Percentiles rank a stretch among this genome's conserved stretches.
These are phyloP conservation scores for Russula lepida DNA, from an alignment of 768 basidiomycete species.

Conservation along the genomic window DNA sequence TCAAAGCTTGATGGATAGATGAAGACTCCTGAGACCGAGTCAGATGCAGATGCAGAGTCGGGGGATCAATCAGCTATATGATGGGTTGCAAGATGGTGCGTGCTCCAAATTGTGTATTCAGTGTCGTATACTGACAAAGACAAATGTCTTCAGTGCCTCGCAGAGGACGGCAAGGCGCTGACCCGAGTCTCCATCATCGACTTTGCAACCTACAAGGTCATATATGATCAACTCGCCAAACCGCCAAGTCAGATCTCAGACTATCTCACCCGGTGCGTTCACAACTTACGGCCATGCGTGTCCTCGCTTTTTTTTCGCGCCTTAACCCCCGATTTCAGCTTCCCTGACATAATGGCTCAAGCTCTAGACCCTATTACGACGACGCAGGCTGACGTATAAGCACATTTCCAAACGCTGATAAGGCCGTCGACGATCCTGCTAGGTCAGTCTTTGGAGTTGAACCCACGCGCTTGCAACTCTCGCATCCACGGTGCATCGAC, in stretches of 20 bases:
- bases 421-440: slow-evolving; percentile 69
- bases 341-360: slow-evolving; percentile 49
- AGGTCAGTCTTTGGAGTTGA: slow-evolving; percentile 94
- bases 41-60: slow-evolving; percentile 28
- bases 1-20: slow-evolving; percentile 65
- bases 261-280: slow-evolving; percentile 36
- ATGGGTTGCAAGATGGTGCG: slow-evolving; percentile 97
- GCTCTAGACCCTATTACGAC: no score
- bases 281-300: no score
- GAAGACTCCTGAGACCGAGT: slow-evolving; percentile 56
- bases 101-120: background rate
- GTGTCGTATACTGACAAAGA: background rate
- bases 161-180: no score
- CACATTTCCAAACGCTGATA: slow-evolving; percentile 39
- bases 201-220: slow-evolving; percentile 56
- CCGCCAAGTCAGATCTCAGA: slow-evolving; percentile 75
- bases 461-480: slow-evolving; percentile 78
- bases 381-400: no score
- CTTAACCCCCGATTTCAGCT: no score
- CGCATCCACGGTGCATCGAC: slow-evolving; percentile 84
- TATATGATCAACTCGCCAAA: slow-evolving; percentile 88
- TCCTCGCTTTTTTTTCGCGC: no score
- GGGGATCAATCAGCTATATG: slow-evolving; percentile 46
- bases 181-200: slow-evolving; percentile 83
- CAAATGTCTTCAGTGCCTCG: slow-evolving; percentile 50